These are phyloP conservation scores for Arabidopsis suecica DNA, from an alignment of 345 rosid species.

Conservation along the genomic window DNA sequence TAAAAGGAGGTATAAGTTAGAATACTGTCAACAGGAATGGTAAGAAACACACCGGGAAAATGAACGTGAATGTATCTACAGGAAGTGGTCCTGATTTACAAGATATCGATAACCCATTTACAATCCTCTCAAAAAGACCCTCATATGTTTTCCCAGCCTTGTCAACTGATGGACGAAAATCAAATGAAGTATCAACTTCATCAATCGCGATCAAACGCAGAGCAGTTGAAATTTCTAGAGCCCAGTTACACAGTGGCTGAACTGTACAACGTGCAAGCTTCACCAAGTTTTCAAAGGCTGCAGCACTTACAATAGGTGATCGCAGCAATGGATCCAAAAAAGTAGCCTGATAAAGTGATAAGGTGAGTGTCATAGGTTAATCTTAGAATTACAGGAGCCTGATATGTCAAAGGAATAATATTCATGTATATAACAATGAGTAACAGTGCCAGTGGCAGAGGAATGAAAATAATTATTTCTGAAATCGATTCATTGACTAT, in stretches of 20 bases:
- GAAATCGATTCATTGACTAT: background rate
- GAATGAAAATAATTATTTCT: background rate
- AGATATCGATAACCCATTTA: constrained; percentile 68
- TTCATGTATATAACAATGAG: constrained; percentile 6
- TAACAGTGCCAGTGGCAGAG: constrained; percentile 12
- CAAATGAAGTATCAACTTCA: constrained; percentile 60
- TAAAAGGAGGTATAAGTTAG: constrained; percentile 27
- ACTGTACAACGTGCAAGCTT: constrained; percentile 84
- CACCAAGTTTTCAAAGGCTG: constrained; percentile 82
- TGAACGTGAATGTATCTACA: constrained; percentile 89
- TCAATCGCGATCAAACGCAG: constrained; percentile 70
- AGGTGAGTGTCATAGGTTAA: constrained; percentile 6
- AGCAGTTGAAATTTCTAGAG: constrained; percentile 91
- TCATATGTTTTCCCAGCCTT: constrained; percentile 58
- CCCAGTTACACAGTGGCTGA: constrained; percentile 90
- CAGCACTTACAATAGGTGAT: constrained; percentile 79
- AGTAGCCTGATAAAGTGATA: constrained; percentile 60
- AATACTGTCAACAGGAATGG: constrained; percentile 2
- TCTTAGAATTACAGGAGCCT: constrained; percentile 2
- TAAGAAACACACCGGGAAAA: constrained; percentile 76
- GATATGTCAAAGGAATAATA: constrained; percentile 16
- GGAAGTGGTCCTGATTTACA: constrained; percentile 96
- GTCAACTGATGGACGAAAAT: constrained; percentile 53
- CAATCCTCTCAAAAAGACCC: constrained; percentile 83
- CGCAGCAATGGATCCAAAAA: constrained; percentile 85